phyloP scores from a whole-genome alignment of 495 filamentous ascomycete species.

The Podospora australis region DNA sequence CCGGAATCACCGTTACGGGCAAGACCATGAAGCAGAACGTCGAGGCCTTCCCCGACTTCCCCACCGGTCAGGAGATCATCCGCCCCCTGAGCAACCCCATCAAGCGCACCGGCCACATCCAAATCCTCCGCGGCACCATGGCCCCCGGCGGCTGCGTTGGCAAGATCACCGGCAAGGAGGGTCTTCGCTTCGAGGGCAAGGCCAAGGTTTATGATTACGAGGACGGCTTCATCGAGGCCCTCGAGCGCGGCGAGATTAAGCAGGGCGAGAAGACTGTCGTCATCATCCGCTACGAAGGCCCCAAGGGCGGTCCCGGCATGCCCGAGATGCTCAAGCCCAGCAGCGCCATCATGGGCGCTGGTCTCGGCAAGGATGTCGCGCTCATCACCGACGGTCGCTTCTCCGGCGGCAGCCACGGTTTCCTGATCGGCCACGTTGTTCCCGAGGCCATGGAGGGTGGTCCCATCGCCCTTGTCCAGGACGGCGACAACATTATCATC shows the following conservation, averaged over 20 bases:
- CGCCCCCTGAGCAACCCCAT: constrained; percentile 86
- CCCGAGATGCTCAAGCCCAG: constrained; percentile 83
- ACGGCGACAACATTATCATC: constrained; percentile 65
- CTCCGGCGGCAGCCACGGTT: constrained; percentile 71
- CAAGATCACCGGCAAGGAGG: constrained; percentile 98
- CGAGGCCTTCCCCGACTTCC: constrained; percentile 69
- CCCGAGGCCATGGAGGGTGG: constrained; percentile 66
- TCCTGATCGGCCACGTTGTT: constrained; percentile 71
- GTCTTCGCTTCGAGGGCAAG: constrained; percentile 76
- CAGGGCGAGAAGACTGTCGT: constrained; percentile 98
- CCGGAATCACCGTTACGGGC: constrained; percentile 87
- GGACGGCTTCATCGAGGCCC: constrained; percentile 69
- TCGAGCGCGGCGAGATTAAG: constrained; percentile 77
- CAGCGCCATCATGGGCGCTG: constrained; percentile 79
- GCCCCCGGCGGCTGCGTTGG: constrained; percentile 90
- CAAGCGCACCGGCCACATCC: constrained; percentile 91
- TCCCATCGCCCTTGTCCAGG: constrained; percentile 59
- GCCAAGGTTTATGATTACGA: constrained; percentile 84
- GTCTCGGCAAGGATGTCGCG: constrained; percentile 74
- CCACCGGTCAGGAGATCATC: constrained; percentile 81
- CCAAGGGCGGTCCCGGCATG: constrained; percentile 77
- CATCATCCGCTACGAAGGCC: constrained; percentile 91
- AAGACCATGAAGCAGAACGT: constrained; percentile 91
- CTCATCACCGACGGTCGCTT: constrained; percentile 75
- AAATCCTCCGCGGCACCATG: constrained; percentile 87